Base-by-base conservation (phyloP, 106 monocot genomes). In the Amphibolis antarctica region DNA sequence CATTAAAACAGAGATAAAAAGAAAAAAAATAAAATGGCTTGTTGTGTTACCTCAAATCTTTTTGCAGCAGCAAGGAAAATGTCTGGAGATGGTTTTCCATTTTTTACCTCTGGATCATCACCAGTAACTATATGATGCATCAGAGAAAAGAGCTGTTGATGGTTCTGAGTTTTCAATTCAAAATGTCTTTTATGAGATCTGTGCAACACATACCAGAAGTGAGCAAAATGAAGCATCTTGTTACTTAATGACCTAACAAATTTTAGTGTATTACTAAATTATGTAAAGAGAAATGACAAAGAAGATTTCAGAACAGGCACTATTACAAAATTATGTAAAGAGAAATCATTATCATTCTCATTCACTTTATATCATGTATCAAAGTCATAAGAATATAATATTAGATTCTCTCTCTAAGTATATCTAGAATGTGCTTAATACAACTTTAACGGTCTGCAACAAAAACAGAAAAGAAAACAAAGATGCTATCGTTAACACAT, bases 101-200 rank as follows among this genome's bases (percentile, higher is more conserved):
- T 71, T 67, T 79, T 93, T 62, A 93, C 82, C 44, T 85, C 81
- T 57, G 85, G 85, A 71, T 93, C 93, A 68, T 93, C 93, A 36
- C 93, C 93, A 62, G 73, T 83, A 64, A 93, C 93, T 50, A 93
- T 69, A 70, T 93, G 93, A 64, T 88, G 85, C 93, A 93, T 93
- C 80, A 78, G 67, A 50, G 78, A 65, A 46, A 93, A 78, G 44
- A 88, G 60, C 25, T 83, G 78, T 18, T 82, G 69, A 61, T 88
- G 93, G 4, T 75, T 85, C 67, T 85, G 88, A 46, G 88, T 93
- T 72, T 85, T 88, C 70, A 93, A 60, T 53, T 65, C 69, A 76
- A 88, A 93, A 78, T 88, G 83, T 1, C 60, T 70, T 58, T 71
- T 63, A 55, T 79, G 75, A 1, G 86, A 75, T 68, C 86, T 86